Base-by-base conservation (phyloP, 768 basidiomycete species). In the Cystoderma amianthinum region DNA sequence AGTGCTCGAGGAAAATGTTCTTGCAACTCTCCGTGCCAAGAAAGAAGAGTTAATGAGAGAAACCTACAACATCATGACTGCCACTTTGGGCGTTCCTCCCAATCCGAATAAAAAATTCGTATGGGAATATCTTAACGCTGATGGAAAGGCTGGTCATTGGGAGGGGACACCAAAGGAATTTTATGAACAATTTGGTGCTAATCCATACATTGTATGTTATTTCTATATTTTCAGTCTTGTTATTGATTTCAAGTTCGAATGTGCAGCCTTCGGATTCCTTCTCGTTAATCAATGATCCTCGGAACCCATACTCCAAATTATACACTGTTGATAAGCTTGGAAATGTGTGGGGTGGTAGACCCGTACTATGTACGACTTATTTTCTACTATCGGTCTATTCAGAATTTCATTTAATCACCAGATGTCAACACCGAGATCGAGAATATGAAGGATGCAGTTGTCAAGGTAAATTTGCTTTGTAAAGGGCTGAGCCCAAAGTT, bases 311-410 rank as follows among this genome's bases (percentile, higher is more conserved):
- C 59, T 73, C 72, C 38, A 84, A 80, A 60, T 71, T 95, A 12
- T 94, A 94, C 65, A 91, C 91, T 1, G 92, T 97, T 13, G 82
- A 94, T 52, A 84, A 88, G 53, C 80, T 97, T 24, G 94, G 94
- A 12, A 97, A 97, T 53, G 67, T 98, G 38, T 91, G 86, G 83
- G 87, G 86, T 45, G 91, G 82, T 4, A 72, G 89, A 3, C 76
- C 83, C 13, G 82, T 97, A 18, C 72, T 83, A 21, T 96, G 90
- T 95, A 55, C 60, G 83, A n/a, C n/a, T 65, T 22, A n/a, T n/a
- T n/a, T n/a, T n/a, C 30, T 2, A 10, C 40, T 21, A 13, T 36
- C n/a, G 37, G 39, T 28, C 34, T 4, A 33, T 43, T 22, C n/a
- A n/a, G n/a, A n/a, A n/a, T n/a, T n/a, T n/a, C n/a, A n/a, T 36